These are phyloP conservation scores for Solanum sejunctum DNA, from an alignment of 257 asterid species.

Conservation along the genomic window DNA sequence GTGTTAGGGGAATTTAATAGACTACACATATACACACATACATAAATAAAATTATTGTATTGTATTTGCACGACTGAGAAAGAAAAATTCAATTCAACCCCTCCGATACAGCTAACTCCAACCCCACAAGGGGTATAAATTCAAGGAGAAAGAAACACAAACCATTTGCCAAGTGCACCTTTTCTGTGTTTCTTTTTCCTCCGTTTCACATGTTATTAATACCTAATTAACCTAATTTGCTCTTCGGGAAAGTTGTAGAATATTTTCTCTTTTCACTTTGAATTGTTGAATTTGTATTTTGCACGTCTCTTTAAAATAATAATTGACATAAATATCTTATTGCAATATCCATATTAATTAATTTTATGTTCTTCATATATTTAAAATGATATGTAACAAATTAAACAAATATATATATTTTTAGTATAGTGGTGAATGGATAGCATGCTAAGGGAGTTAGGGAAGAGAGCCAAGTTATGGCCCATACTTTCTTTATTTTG, in stretches of 20 bases:
- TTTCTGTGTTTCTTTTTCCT: conserved; percentile 12
- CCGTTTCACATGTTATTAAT: neutral
- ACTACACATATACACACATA: no score
- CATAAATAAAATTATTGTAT: no score
- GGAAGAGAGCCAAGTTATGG: neutral
- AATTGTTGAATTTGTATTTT: neutral
- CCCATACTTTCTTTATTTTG: neutral
- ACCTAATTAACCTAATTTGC: neutral
- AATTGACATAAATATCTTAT: neutral
- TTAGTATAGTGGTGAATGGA: neutral
- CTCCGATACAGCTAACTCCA: neutral
- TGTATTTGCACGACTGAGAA: neutral
- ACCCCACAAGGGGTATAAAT: neutral
- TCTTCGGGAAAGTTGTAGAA: neutral
- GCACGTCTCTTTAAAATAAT: no score
- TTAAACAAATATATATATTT: no score
- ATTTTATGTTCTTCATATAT: neutral
- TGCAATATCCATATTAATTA: neutral
- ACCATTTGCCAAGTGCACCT: neutral
- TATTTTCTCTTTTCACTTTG: neutral
- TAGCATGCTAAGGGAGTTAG: neutral
- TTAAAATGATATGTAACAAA: no score
- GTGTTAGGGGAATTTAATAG: neutral
- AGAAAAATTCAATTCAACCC: neutral
- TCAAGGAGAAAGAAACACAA: neutral